A percentile compares a stretch with the other conserved stretches of the same genome.
phyloP scores from a whole-genome alignment of 257 asterid genomes.

The Nicotiana noctiflora region DNA sequence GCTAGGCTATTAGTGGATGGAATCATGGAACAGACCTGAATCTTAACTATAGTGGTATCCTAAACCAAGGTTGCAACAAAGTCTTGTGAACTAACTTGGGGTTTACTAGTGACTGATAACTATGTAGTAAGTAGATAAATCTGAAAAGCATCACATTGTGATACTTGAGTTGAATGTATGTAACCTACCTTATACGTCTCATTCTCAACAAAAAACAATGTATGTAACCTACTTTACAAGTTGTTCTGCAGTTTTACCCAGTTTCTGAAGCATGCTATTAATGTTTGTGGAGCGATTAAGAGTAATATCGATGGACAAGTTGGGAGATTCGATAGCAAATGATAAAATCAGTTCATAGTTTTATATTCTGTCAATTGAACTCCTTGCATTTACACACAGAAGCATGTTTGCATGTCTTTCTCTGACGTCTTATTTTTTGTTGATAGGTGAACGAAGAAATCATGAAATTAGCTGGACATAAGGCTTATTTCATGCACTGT shows the following conservation, averaged over 20 bases:
- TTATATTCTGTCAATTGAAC: not conserved
- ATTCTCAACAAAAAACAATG: too few relatives aligned
- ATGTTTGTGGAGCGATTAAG: not conserved
- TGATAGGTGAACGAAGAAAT: conserved; percentile 83
- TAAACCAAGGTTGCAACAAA: not conserved
- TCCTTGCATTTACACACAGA: not conserved
- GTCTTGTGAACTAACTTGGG: not conserved
- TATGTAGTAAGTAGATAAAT: not conserved
- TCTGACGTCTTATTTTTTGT: not conserved
- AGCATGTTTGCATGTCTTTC: not conserved
- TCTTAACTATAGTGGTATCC: not conserved
- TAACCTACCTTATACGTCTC: not conserved
- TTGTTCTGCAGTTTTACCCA: not conserved
- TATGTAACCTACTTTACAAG: not conserved
- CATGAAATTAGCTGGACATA: conserved; percentile 76
- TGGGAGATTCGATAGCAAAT: not conserved
- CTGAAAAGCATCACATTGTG: not conserved
- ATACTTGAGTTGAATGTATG: not conserved
- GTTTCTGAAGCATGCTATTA: not conserved
- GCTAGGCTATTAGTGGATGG: not conserved
- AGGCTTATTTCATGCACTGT: conserved; percentile 87
- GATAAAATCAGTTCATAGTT: too few relatives aligned
- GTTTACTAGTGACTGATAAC: not conserved
- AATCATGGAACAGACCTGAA: not conserved
- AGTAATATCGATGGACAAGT: too few relatives aligned